phyloP scores from a whole-genome alignment of 2,329 filamentous ascomycete species.

The Gliomastix tumulicola region DNA sequence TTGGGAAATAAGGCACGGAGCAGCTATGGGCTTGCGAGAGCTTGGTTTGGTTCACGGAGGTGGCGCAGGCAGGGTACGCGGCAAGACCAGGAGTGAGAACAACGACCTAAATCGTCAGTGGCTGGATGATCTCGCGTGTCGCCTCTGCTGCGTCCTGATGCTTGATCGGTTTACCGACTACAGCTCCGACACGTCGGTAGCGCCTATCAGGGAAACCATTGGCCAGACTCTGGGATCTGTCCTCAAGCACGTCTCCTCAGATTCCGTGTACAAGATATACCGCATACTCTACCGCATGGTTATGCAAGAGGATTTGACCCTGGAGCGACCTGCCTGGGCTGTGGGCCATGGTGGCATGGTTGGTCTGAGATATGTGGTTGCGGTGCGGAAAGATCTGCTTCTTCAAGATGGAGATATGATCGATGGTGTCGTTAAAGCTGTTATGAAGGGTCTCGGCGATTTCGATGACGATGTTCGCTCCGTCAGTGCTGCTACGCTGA shows the following conservation, averaged over 20 bases:
- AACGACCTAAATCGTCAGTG: conserved; percentile 73
- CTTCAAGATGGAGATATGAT: conserved; percentile 79
- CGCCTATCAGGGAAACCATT: conserved; percentile 90
- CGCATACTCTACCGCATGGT: conserved; percentile 80
- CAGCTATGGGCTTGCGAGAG: conserved; percentile 90
- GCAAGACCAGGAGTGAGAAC: conserved; percentile 68
- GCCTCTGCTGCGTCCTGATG: conserved; percentile 93
- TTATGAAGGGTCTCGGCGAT: conserved; percentile 91
- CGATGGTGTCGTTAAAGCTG: conserved; percentile 84
- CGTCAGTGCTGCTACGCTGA: conserved; percentile 93
- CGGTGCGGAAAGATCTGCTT: conserved; percentile 86
- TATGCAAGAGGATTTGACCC: conserved; percentile 75
- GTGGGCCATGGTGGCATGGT: conserved; percentile 98
- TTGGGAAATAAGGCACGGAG: conserved; percentile 95
- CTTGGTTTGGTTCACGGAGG: conserved; percentile 85
- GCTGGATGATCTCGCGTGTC: conserved; percentile 92
- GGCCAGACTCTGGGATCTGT: conserved; percentile 90
- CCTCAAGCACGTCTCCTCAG: conserved; percentile 71
- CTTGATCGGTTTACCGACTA: conserved; percentile 97
- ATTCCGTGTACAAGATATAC: conserved; percentile 80
- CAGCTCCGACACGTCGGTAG: conserved; percentile 93
- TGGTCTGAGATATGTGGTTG: conserved; percentile 88
- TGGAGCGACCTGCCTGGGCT: conserved; percentile 77
- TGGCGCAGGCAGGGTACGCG: conserved; percentile 73
- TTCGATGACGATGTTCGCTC: conserved; percentile 92